These are phyloP conservation scores for Diaporthe australafricana DNA, from an alignment of 2,329 filamentous ascomycete species.

Conservation along the genomic window DNA sequence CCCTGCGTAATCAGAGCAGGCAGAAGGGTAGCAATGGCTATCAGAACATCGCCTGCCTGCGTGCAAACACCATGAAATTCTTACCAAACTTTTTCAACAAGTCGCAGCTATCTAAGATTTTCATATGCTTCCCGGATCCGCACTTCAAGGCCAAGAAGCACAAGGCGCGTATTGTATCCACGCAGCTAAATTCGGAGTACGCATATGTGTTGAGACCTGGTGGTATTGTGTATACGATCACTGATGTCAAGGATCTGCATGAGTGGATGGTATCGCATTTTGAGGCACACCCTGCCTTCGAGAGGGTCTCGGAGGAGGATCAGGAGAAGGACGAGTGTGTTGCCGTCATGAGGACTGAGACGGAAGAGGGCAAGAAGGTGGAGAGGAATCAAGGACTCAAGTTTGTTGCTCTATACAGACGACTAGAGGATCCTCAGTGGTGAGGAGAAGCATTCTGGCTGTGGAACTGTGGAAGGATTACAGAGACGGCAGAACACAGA, in stretches of 20 bases:
- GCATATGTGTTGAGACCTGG: conserved; percentile 87
- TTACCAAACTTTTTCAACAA: conserved; percentile 96
- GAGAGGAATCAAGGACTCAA: conserved; percentile 90
- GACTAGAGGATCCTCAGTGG: conserved; percentile 85
- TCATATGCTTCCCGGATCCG: conserved; percentile 98
- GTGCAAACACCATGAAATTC: conserved; percentile 99
- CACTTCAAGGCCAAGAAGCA: conserved; percentile 98
- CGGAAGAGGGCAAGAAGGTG: conserved; percentile 98
- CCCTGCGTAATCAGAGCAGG: conserved; percentile 75
- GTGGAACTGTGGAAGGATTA: background rate
- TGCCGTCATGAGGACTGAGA: conserved; percentile 81
- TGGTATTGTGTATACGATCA: conserved; percentile 94
- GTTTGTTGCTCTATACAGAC: conserved; percentile 88
- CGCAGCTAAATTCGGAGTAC: conserved; percentile 91
- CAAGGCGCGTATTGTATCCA: conserved; percentile 93
- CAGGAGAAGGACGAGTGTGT: conserved; percentile 78
- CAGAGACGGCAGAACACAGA: conserved; percentile 9
- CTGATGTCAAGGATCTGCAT: conserved; percentile 94
- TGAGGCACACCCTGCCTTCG: conserved; percentile 81
- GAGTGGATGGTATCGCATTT: conserved; percentile 94
- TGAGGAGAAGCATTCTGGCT: conserved; percentile 44
- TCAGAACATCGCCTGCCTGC: conserved; percentile 89
- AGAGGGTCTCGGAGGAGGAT: conserved; percentile 76
- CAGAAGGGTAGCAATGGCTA: conserved; percentile 64
- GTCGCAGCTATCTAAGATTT: conserved; percentile 86